Evolutionary conservation across 208 protist genomes (phyloP).

Genomic region (Porcisia hertigi): DNA sequence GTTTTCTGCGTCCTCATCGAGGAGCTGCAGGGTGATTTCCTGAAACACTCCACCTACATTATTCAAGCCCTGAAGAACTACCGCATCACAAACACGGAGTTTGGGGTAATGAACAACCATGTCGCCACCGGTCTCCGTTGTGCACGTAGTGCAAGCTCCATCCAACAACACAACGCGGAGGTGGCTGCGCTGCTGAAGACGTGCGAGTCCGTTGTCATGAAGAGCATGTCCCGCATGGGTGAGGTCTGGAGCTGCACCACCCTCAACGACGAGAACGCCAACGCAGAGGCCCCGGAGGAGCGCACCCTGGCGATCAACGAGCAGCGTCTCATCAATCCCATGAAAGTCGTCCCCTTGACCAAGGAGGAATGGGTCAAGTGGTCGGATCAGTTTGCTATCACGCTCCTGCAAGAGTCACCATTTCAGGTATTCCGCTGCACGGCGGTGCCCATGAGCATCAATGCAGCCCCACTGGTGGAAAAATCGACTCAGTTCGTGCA

Average conservation of each 20-base stretch:
- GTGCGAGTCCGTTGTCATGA: slow-evolving; percentile 57
- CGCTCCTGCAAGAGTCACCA: slow-evolving; percentile 81
- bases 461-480: slow-evolving; percentile 69
- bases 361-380: slow-evolving; percentile 86
- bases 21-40: slow-evolving; percentile 73
- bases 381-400: slow-evolving; percentile 64
- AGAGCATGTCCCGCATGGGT: slow-evolving; percentile 51
- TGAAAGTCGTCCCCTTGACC: slow-evolving; percentile 64
- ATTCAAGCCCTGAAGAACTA: slow-evolving; percentile 70
- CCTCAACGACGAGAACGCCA: slow-evolving; percentile 44
- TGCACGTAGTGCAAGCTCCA: slow-evolving; percentile 29
- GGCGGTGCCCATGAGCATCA: slow-evolving; percentile 59
- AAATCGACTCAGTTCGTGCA: slow-evolving; percentile 64
- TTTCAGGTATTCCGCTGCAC: slow-evolving; percentile 87
- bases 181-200: slow-evolving; percentile 53
- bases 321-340: slow-evolving; percentile 48
- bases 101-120: slow-evolving; percentile 58
- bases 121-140: slow-evolving; percentile 50
- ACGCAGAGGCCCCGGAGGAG: slow-evolving; percentile 40
- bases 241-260: slow-evolving; percentile 61
- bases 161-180: slow-evolving; percentile 52
- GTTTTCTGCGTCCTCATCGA: slow-evolving; percentile 69
- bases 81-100: slow-evolving; percentile 60
- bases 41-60: slow-evolving; percentile 77
- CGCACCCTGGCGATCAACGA: slow-evolving; percentile 63